Conservation (phyloP, 202 grass and related monocot genomes). For the Zizania palustris region DNA sequence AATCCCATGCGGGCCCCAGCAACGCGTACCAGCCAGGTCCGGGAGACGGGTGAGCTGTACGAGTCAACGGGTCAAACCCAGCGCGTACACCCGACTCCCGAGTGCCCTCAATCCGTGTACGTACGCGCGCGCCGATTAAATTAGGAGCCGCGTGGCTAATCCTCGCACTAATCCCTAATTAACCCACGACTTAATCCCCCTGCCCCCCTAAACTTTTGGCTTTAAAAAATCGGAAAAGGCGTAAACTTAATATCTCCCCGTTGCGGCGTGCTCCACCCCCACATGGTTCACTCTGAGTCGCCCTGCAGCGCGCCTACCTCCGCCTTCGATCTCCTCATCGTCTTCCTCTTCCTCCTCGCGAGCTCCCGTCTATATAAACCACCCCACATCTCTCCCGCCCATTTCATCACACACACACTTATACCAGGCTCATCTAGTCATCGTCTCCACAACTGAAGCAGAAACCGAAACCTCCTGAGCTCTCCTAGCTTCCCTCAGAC, state of each 20-base stretch:
- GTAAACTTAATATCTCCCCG: constrained; percentile 51
- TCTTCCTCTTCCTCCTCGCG: background rate
- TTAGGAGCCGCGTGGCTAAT: constrained; percentile 33
- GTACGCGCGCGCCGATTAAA: background rate
- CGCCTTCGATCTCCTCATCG: too few relatives aligned
- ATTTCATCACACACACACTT: constrained; percentile 51
- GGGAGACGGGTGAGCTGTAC: background rate
- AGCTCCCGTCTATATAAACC: constrained; percentile 55
- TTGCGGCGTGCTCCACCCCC: constrained; percentile 70
- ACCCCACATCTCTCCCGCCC: constrained; percentile 48
- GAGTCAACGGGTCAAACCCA: constrained; percentile 51
- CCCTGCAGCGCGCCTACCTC: constrained; percentile 33
- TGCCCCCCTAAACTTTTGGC: constrained; percentile 66
- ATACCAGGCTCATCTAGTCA: constrained; percentile 8
- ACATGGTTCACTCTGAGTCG: constrained; percentile 55
- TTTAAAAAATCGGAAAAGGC: constrained; percentile 50
- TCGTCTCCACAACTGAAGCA: background rate
- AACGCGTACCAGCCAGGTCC: too few relatives aligned
- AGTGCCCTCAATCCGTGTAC: constrained; percentile 41
- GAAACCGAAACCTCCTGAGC: constrained; percentile 33
- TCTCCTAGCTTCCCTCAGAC: constrained; percentile 10
- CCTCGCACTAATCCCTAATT: background rate
- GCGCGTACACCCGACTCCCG: background rate
- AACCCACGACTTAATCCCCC: constrained; percentile 1
- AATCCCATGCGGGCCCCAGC: background rate